A percentile compares a stretch with the other conserved stretches of the same genome.
phyloP scores from a whole-genome alignment of 2,329 filamentous ascomycete species.

The Paramyrothecium sp. region DNA sequence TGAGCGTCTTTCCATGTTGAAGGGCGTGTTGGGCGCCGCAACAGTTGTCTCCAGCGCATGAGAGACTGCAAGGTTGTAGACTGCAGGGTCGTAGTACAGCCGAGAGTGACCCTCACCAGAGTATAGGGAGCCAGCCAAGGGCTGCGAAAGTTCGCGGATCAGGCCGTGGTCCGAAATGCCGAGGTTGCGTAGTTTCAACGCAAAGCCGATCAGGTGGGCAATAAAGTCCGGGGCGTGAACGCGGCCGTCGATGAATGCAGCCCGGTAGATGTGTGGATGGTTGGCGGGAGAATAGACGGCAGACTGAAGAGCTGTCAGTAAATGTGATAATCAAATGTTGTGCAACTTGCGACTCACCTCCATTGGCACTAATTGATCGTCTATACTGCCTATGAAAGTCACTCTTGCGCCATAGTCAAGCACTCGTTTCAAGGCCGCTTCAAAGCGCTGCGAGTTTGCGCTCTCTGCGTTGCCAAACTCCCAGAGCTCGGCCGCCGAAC shows the following conservation, averaged over 20 bases:
- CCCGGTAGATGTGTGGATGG: slow-evolving; percentile 91
- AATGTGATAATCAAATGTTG: not conserved
- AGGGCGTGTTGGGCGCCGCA: slow-evolving; percentile 34
- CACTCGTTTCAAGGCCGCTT: slow-evolving; percentile 69
- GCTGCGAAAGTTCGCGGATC: slow-evolving; percentile 82
- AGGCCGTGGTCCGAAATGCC: slow-evolving; percentile 92
- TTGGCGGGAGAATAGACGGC: slow-evolving; percentile 81
- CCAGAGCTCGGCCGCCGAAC: slow-evolving; percentile 90
- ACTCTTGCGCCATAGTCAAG: slow-evolving; percentile 79
- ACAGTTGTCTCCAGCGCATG: slow-evolving; percentile 72
- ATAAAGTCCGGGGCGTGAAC: slow-evolving; percentile 93
- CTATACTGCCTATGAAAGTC: slow-evolving; percentile 89
- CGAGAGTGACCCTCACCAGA: slow-evolving; percentile 90
- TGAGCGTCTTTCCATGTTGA: slow-evolving; percentile 20
- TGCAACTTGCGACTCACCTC: slow-evolving; percentile 56
- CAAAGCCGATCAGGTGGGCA: slow-evolving; percentile 87
- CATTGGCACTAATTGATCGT: slow-evolving; percentile 92
- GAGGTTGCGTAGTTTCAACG: slow-evolving; percentile 88
- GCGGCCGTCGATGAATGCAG: slow-evolving; percentile 93
- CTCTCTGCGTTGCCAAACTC: slow-evolving; percentile 85
- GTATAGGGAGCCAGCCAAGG: slow-evolving; percentile 88
- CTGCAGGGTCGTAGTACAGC: slow-evolving; percentile 83
- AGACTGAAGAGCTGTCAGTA: slow-evolving; percentile 49
- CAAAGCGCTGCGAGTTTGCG: slow-evolving; percentile 78
- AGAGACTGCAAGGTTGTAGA: slow-evolving; percentile 77